Percentiles rank a stretch among this genome's conserved stretches.
phyloP scores from a whole-genome alignment of 2,329 filamentous ascomycete species.

The Diplodia scrobiculata region DNA sequence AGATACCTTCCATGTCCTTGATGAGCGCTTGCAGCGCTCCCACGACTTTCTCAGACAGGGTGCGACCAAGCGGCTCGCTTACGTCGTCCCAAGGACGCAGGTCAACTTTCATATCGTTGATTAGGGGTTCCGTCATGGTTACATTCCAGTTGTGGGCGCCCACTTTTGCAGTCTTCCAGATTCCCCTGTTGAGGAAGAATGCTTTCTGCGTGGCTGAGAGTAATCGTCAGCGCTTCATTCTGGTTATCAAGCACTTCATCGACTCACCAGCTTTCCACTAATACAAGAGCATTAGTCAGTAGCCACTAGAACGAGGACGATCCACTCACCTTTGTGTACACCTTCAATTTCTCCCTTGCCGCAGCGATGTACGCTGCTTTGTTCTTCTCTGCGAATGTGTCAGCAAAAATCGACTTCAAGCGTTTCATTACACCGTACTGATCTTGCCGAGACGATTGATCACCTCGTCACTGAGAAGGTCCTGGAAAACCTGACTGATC shows the following conservation, averaged over 20 bases:
- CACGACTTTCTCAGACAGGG: background rate
- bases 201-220: background rate
- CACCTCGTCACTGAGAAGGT: background rate
- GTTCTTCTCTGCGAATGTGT: background rate
- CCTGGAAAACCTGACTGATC: background rate
- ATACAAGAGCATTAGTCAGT: background rate
- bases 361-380: background rate
- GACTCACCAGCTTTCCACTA: background rate
- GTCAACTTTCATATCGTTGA: slow-evolving; percentile 1
- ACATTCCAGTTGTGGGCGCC: slow-evolving; percentile 23
- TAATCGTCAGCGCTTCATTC: background rate
- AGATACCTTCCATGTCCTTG: background rate
- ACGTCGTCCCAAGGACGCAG: slow-evolving; percentile 7
- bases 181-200: slow-evolving; percentile 3
- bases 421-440: background rate
- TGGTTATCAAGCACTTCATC: background rate
- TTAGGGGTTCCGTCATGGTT: slow-evolving; percentile 10
- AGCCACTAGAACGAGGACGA: background rate
- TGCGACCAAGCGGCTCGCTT: background rate
- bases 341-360: background rate
- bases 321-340: background rate
- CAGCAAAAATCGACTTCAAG: background rate
- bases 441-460: background rate
- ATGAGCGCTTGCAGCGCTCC: background rate
- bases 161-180: slow-evolving; percentile 6